These are phyloP conservation scores for Trapa incisa DNA, from an alignment of 345 rosid genomes.

Conservation along the genomic window DNA sequence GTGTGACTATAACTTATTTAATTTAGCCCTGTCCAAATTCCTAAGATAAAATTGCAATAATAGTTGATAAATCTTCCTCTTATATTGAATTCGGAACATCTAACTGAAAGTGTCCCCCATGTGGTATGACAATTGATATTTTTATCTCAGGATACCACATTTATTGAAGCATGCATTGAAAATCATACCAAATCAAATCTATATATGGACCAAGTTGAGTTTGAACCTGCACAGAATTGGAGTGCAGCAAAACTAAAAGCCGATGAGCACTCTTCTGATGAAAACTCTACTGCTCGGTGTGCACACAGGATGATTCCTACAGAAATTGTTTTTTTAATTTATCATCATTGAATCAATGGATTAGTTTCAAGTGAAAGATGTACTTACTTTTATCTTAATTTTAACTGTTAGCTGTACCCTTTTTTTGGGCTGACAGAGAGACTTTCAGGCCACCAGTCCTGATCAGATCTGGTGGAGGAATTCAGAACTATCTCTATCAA, in stretches of 20 bases:
- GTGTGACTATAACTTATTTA: background rate
- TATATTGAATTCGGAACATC: background rate
- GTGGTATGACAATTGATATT: constrained; percentile 3
- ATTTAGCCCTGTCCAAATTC: background rate
- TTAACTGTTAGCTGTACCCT: background rate
- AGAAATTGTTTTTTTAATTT: background rate
- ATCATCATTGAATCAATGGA: background rate
- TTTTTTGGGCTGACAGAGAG: constrained; percentile 31
- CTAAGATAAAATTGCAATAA: background rate
- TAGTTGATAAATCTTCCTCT: background rate
- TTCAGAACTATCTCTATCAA: constrained; percentile 73
- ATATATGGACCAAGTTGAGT: constrained; percentile 96
- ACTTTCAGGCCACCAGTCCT: constrained; percentile 57
- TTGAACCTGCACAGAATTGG: constrained; percentile 90
- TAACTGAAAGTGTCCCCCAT: background rate
- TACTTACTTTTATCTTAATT: background rate
- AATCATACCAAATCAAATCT: constrained; percentile 87
- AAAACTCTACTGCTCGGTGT: constrained; percentile 35
- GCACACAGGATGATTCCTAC: constrained; percentile 1
- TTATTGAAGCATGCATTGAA: constrained; percentile 87
- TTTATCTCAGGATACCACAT: constrained; percentile 62
- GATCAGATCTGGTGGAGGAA: constrained; percentile 85
- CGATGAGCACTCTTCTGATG: constrained; percentile 31
- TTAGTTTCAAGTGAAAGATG: background rate
- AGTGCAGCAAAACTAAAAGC: constrained; percentile 46